Conservation (phyloP, 805 yeast species). For the Pachysolen tannophilus region DNA sequence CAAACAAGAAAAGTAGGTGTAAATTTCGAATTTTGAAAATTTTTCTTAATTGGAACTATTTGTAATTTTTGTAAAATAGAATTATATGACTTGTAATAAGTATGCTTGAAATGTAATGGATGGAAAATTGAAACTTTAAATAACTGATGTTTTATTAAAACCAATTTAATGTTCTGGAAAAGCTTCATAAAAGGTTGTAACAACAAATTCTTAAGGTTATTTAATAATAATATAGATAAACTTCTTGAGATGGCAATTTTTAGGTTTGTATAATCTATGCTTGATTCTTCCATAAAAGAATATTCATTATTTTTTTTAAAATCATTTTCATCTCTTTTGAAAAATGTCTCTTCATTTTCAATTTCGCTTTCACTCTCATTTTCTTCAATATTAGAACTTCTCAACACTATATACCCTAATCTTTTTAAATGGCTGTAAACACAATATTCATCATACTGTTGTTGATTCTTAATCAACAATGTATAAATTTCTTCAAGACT, state of each 20-base stretch:
- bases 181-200: slow-evolving; percentile 5
- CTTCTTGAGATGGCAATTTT: slow-evolving; percentile 7
- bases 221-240: slow-evolving; percentile 6
- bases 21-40: not conserved
- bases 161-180: not conserved
- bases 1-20: slow-evolving; percentile 57
- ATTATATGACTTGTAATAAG: slow-evolving; percentile 3
- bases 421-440: slow-evolving; percentile 72
- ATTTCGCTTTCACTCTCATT: no score
- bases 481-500: slow-evolving; percentile 61
- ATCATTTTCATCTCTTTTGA: not conserved
- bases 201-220: slow-evolving; percentile 6
- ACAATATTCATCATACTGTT: slow-evolving; percentile 45
- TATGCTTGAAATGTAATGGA: slow-evolving; percentile 2
- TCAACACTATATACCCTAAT: slow-evolving; percentile 62
- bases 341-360: no score
- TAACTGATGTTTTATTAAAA: slow-evolving; percentile 4
- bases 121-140: slow-evolving; percentile 6
- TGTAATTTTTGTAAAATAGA: slow-evolving; percentile 4
- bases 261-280: slow-evolving; percentile 6
- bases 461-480: slow-evolving; percentile 31
- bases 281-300: not conserved
- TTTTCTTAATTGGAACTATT: not conserved
- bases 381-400: slow-evolving; percentile 13
- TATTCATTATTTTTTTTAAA: not conserved